Evolutionary conservation across 2,329 filamentous ascomycete species (phyloP).

Genomic region (Cryphonectria naterciae): DNA sequence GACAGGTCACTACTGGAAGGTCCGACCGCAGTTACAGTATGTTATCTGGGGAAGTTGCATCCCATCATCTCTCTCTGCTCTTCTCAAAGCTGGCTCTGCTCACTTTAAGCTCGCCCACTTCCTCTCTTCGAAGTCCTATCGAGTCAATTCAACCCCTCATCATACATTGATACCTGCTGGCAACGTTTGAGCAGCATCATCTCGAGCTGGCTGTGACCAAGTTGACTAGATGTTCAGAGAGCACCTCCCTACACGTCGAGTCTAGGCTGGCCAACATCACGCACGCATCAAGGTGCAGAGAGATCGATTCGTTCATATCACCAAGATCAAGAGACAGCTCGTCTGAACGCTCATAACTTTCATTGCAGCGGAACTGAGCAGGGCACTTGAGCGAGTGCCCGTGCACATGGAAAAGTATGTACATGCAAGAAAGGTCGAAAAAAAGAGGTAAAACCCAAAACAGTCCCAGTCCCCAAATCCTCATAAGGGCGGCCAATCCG

Average conservation of each 20-base stretch:
- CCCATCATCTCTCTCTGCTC: not conserved
- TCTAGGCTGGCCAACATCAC: not conserved
- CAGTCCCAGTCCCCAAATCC: not conserved
- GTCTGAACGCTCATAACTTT: not conserved
- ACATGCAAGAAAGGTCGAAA: conserved; percentile 4
- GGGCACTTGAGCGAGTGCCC: not conserved
- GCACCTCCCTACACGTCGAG: not conserved
- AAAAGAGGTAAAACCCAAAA: not conserved
- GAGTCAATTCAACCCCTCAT: too few species aligned
- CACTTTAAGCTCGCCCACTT: not conserved
- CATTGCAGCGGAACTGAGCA: not conserved
- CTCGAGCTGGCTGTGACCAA: not conserved
- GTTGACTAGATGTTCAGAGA: not conserved
- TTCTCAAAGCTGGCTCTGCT: not conserved
- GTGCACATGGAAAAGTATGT: conserved; percentile 4
- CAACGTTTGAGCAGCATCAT: too few species aligned
- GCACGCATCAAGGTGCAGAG: not conserved
- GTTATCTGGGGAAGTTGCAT: not conserved
- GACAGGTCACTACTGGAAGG: not conserved
- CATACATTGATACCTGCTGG: too few species aligned
- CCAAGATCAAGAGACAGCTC: not conserved
- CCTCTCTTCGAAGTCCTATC: not conserved
- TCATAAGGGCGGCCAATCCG: not conserved
- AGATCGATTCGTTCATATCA: not conserved
- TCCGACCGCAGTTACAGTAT: not conserved